Percentiles rank a stretch among this genome's conserved stretches.
Evolutionary conservation across 257 asterid genomes (phyloP).

Genomic region (Lycium ferocissimum): DNA sequence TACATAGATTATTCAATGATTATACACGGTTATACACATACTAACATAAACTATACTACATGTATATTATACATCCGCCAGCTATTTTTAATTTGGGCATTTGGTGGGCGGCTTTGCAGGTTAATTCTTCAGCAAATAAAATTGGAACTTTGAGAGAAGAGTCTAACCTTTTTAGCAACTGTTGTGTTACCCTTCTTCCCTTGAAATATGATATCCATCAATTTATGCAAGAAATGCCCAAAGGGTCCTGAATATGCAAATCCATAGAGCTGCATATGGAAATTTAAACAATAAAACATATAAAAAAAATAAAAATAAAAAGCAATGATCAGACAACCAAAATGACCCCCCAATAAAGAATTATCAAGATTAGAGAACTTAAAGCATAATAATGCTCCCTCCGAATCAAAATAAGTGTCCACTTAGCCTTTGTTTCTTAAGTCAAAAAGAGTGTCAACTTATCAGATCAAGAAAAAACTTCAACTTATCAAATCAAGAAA

Average conservation of each 20-base stretch:
- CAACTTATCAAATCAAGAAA: too few species aligned
- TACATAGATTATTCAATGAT: too few species aligned
- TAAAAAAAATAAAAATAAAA: background rate
- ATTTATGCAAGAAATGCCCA: constrained; percentile 48
- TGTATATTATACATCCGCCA: too few species aligned
- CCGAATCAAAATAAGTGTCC: too few species aligned
- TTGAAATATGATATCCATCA: constrained; percentile 45
- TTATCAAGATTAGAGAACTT: background rate
- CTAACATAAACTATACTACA: too few species aligned
- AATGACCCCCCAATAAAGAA: background rate
- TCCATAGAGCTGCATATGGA: constrained; percentile 44
- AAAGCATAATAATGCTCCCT: background rate
- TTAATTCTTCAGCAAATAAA: too few species aligned
- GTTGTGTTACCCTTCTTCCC: constrained; percentile 45
- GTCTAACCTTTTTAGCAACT: constrained; percentile 45
- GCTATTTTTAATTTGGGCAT: too few species aligned
- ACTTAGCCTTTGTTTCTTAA: too few species aligned
- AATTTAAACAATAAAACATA: background rate
- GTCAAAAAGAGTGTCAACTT: too few species aligned
- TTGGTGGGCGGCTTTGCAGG: too few species aligned
- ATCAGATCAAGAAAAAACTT: too few species aligned
- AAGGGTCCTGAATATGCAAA: constrained; percentile 48
- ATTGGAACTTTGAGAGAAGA: background rate
- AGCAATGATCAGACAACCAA: constrained; percentile 25
- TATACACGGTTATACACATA: too few species aligned